Conservation (phyloP, 148 eudicot genomes). For the Chenopodium album region DNA sequence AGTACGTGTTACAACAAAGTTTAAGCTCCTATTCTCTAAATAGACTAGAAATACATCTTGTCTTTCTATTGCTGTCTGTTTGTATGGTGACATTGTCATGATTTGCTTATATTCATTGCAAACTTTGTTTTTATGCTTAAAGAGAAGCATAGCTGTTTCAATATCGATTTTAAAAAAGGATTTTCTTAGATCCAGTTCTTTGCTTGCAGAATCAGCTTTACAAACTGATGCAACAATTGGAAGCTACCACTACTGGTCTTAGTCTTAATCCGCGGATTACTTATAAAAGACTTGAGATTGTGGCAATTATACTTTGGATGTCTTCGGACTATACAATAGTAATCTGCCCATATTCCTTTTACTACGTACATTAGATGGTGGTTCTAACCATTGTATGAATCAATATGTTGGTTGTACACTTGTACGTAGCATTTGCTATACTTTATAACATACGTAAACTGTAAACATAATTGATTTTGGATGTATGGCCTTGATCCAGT, state of each 20-base stretch:
- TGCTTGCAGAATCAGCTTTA: conserved; percentile 74
- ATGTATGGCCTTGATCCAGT: not conserved
- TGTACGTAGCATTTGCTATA: not conserved
- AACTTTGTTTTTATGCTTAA: not conserved
- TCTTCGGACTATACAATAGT: not conserved
- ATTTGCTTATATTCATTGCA: not conserved
- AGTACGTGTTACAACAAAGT: conserved; percentile 66
- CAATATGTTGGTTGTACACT: not conserved
- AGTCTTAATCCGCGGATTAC: not conserved
- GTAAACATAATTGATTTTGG: not conserved
- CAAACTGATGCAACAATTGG: conserved; percentile 81
- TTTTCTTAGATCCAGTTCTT: conserved; percentile 3
- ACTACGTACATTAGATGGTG: not conserved
- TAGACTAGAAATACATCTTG: not conserved
- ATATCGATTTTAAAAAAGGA: not conserved
- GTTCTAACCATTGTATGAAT: conserved; percentile 13
- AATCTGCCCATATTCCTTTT: not conserved
- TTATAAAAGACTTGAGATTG: not conserved
- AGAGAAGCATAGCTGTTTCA: not conserved
- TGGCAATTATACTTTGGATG: not conserved
- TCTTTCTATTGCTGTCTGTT: not conserved
- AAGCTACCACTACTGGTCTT: conserved; percentile 57
- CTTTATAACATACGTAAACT: conserved; percentile 7
- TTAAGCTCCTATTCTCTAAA: conserved; percentile 40
- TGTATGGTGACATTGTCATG: not conserved